Base-by-base conservation (phyloP, 352 stramenopile species). In the Pythium guiyangense region DNA sequence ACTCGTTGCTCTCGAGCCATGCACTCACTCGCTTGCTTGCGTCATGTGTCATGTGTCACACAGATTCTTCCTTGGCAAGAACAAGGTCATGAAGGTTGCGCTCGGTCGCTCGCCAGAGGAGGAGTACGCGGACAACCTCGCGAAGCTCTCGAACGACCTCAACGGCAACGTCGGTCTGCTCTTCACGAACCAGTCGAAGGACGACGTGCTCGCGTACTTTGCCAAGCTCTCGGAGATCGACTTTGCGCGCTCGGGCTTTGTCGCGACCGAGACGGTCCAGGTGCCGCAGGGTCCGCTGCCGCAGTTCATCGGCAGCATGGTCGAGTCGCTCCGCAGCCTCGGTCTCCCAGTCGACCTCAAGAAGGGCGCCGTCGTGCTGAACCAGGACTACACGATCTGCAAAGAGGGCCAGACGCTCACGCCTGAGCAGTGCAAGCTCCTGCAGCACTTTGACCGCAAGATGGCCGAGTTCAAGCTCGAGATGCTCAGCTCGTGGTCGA, bases 41-140 rank as follows among this genome's bases (percentile, higher is more conserved):
- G n/a, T n/a, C n/a, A n/a, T n/a, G n/a, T n/a, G n/a, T n/a, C n/a
- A 39, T 37, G 4, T 3, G n/a, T 64, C 57, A n/a, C 78, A 67
- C 52, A 92, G 92, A 54, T 98, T 99, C 72, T 98, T 99, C 66
- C 68, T 99, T 52, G 97, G 97, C 64, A 99, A 99, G 77, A 99
- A 99, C 80, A 99, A 98, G 79, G 82, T 99, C 42, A 93, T 99
- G 74, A 97, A 99, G 74, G 87, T 99, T 49, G 96, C 96, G 14
- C 75, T 99, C 17, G 97, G 96, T 31, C 84, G 88, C 52, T 90
- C 81, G 15, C 84, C 90, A 37, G 94, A 98, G 66, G 97, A 99
- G 60, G 97, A 99, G 73, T 99, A 98, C 71, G 85, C 87, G 6
- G 92, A 99, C 57, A 96, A 98, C 65, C 74, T 99, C 15, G 77